Evolutionary conservation across 2,329 filamentous ascomycete genomes (phyloP), one percentile per base, ranked within the genome.

Genomic region (Fusarium musae): DNA sequence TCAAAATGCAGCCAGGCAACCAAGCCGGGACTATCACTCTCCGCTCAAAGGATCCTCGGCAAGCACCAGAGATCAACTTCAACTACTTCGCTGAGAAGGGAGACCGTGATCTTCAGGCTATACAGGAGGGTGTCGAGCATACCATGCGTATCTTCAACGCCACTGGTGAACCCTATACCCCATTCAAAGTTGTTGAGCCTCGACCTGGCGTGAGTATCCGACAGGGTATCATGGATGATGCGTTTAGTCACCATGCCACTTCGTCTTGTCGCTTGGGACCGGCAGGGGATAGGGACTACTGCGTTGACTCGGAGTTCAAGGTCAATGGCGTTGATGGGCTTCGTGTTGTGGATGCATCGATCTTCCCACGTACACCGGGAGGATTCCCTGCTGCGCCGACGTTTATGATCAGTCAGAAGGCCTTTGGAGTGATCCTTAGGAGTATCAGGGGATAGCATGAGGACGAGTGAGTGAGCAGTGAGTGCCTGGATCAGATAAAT

Each of bases 1-100:
- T 93, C 67, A 91, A 92, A 80, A 86, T 87, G 5, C 90, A 92
- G 77, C 86, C 90, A 0, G 87, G 88, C 44, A 93, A 93, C 60
- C 81, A 78, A 3, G 87, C 87, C 10, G 92, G 92, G 17, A 87
- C 85, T 1, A 90, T 94, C 9, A 86, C 79, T 2, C 86, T 94
- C 10, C 84, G 84, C 15, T 90, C 88, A 0, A 81, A 86, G 0
- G 87, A 93, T 75, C 91, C 92, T 0, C 86, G 88, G 5, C 90
- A 93, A 63, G 83, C 85, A 0, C 92, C 92, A 0, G 80, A 87
- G 12, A 92, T 93, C 72, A 83, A 84, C 59, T 92, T 91, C 83
- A 88, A 90, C 79, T 91, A 86, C 78, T 91, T 89, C 81, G 82
- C 85, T 2, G 60, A 74, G 30, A 46, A 66, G 5, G 67, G 64